Percentiles rank a stretch among this genome's conserved stretches.
phyloP scores from a whole-genome alignment of 73 alveolate genomes.

The Durusdinium trenchii region DNA sequence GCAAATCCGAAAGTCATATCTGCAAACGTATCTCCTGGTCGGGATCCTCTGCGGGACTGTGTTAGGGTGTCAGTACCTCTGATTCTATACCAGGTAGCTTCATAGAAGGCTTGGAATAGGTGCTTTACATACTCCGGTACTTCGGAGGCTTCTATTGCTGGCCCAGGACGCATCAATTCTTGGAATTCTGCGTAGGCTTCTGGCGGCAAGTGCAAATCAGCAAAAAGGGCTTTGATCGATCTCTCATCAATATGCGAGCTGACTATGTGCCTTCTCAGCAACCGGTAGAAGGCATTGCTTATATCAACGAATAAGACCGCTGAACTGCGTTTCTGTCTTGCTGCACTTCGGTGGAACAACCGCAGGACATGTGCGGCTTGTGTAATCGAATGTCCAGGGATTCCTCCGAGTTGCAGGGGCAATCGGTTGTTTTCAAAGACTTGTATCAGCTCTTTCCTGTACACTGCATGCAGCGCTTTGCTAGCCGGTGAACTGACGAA shows the following conservation, averaged over 20 bases:
- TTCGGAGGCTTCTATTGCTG: no score
- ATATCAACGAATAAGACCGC: background rate
- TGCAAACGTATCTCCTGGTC: background rate
- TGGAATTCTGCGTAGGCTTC: background rate
- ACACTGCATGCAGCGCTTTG: background rate
- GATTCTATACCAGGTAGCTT: background rate
- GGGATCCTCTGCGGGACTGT: background rate
- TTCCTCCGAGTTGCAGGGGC: background rate
- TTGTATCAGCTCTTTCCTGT: background rate
- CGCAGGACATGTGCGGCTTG: background rate
- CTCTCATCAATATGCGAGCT: background rate
- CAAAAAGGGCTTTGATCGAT: background rate
- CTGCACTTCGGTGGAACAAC: background rate
- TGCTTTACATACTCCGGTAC: background rate
- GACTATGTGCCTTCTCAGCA: background rate
- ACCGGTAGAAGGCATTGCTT: background rate
- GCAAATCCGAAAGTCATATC: background rate
- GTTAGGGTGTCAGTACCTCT: background rate
- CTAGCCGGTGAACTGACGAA: background rate
- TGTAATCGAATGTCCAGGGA: background rate
- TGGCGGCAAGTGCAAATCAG: background rate
- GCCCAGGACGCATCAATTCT: no score
- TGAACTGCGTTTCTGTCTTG: background rate
- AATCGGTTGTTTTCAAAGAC: background rate
- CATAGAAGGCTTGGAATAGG: background rate